Evolutionary conservation across 2,329 filamentous ascomycete genomes (phyloP), one percentile per base, ranked within the genome.

Genomic region (Periconia sp.): DNA sequence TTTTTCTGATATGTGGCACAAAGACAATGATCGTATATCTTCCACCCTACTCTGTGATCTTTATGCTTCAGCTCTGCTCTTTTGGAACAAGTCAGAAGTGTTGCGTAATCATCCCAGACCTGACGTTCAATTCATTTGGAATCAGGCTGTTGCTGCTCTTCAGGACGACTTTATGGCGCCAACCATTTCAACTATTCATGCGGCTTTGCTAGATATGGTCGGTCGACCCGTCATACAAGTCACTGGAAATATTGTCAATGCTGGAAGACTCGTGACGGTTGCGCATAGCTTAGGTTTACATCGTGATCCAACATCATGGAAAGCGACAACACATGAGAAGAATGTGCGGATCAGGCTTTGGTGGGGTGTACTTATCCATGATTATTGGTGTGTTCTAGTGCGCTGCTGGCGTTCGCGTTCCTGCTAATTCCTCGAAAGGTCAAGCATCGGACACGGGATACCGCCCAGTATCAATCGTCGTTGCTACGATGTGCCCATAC

Each of bases 321-420:
- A 46, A 24, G 37, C 34, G 1, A 48, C 50, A 16, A 13, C 16
- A 2, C 45, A 51, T 21, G 55, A 58, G 33, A 58, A 53, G 30
- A 47, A 38, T 7, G 43, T 58, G 7, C 52, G 55, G 7, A 50
- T 53, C 32, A 45, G 50, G 13, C 38, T 59, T 0, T 59, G 56
- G 56, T 59, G 53, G 53, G 53, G 51, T 9, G 44, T 59, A 4
- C 22, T 59, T 13, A 55, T 56, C 5, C 53, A 56, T 18, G 53
- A 59, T 18, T 45, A 56, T 12, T 56, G 50, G 50, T 34, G 13
- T 3, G 31, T 19, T 6, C 16, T 19, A 19, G 32, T 35, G 13
- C 16, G 13, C 12, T n/a, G 11, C 19, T 22, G 13, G 15, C 32
- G 9, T 17, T 21, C 13, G 32, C 16, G 22, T 15, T 31, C 28